Base-by-base conservation (phyloP, 2,329 filamentous ascomycete genomes). In the Botryotinia narcissicola region DNA sequence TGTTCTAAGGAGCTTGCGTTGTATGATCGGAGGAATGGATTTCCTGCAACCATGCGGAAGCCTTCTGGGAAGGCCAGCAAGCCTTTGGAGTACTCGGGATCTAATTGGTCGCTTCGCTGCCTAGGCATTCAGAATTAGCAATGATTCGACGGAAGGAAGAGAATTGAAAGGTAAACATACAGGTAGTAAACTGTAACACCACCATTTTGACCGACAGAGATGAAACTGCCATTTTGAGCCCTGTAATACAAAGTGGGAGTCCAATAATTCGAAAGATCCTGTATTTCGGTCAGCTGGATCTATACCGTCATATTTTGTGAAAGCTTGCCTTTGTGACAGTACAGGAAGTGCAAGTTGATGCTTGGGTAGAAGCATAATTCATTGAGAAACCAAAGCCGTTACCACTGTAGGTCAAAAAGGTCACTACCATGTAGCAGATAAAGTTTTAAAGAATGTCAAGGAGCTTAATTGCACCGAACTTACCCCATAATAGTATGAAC, bases 31-130 rank as follows among this genome's bases (percentile, higher is more conserved):
- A 84, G 83, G 73, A 79, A 82, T 1, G 87, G 83, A 76, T 90
- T 84, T 48, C 91, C 91, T 8, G 89, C 88, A 46, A 92, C 71
- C 89, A 93, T 92, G 70, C 89, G 88, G 77, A 92, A 89, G 70
- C 86, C 88, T 29, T 84, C 80, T 0, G 89, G 90, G 77, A 91
- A 92, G 4, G 89, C 87, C 44, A 85, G 81, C 9, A 90, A 83
- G 68, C 72, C 72, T 22, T 86, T 84, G 29, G 83, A 80, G 75
- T 83, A 81, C 59, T 81, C 78, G 9, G 81, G 80, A 62, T 83
- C 83, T 3, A 77, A 80, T 64, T 78, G 75, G 75, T 84, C 83
- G 59, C 81, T 78, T 72, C 87, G 81, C 76, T 86, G 83, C 57
- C 82, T 82, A 72, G 40, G 63, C 48, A 48, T 16, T 20, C 35